Evolutionary conservation across 139 green algal genomes (phyloP), one percentile per base, ranked within the genome.

Genomic region (Chlorella ohadii): DNA sequence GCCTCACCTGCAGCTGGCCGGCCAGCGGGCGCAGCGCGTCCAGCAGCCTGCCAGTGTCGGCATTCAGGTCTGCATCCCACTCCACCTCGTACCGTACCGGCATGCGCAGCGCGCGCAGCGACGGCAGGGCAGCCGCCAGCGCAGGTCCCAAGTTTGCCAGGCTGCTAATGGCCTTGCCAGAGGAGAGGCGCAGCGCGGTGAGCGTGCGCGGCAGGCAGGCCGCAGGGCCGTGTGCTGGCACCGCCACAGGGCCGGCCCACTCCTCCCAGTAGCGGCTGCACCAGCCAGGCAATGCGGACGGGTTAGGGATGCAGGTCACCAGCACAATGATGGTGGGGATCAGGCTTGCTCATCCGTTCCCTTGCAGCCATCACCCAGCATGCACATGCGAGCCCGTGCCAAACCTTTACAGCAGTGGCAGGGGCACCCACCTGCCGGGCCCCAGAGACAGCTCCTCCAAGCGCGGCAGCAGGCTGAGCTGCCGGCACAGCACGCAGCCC

Each of bases 81-180:
- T 55, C 67, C 13, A 1, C 1, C 1, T 20, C 20, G 4, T 4
- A 11, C 4, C 11, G 23, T 3, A 74, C 1, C 15, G 36, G 17
- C 71, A 78, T 27, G 41, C 71, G 41, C 27, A 78, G 71, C 39
- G 27, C 44, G 28, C 71, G 71, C 71, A 78, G 41, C 7, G 71
- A 47, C 3, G 71, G 71, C 71, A 78, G 71, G 1, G 71, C 44
- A 31, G 71, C 41, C 28, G 71, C 23, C 27, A 78, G 41, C 4
- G 0, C 28, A 17, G 27, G 1, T 41, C 71, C 36, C 2, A n/a
- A 27, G 27, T 47, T n/a, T 1, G 71, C 39, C 27, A 78, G 71
- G 28, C 41, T 57, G 71, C 2, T 13, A 12, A 61, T 13, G 4
- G 71, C 27, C 41, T 6, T 31, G 7, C 27, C 39, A 12, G 41